Base-by-base conservation (phyloP, 164 flowering plant genomes). In the Saururus chinensis region DNA sequence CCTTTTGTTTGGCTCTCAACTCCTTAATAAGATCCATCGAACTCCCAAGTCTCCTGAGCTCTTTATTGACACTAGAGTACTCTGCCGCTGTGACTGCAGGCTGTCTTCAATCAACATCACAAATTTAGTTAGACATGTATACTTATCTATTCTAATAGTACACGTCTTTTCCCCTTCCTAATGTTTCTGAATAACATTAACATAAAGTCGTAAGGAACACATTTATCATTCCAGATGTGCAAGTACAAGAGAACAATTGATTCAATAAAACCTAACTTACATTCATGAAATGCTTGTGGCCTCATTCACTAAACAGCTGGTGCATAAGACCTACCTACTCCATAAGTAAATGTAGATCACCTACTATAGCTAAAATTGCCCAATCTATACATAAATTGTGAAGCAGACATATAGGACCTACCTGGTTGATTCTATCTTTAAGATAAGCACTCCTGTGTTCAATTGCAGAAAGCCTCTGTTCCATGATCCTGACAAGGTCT, bases 61-160 rank as follows among this genome's bases (percentile, higher is more conserved):
- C 98, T 77, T 93, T 93, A 65, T 90, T 88, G 40, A 92, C 96
- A 68, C 65, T 83, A 10, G 89, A 75, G 71, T 77, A 93, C 67
- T 93, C 97, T 1, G 73, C 64, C 8, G 86, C 88, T 51, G 84
- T 75, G 70, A 80, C 81, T 66, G 85, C 95, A 19, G 96, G 92
- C 99, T 90, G 88, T 80, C 95, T 51, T 61, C 20, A 56, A 63
- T 17, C 5, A 67, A 57, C 60, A 19, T 37, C 57, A 23, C 9
- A 23, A 17, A 53, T 21, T 53, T 4, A n/a, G 19, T 53, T 19
- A 53, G 23, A n/a, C 9, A 19, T 21, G 23, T 7, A 53, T 53
- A 7, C 1, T 19, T 53, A 53, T 53, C 23, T 8, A 17, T 17
- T n/a, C 9, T 17, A 53, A 14, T 42, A 42, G 23, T 10, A 53